Conservation (phyloP, 2,329 filamentous ascomycete species). For the Colletotrichum spaethianum region DNA sequence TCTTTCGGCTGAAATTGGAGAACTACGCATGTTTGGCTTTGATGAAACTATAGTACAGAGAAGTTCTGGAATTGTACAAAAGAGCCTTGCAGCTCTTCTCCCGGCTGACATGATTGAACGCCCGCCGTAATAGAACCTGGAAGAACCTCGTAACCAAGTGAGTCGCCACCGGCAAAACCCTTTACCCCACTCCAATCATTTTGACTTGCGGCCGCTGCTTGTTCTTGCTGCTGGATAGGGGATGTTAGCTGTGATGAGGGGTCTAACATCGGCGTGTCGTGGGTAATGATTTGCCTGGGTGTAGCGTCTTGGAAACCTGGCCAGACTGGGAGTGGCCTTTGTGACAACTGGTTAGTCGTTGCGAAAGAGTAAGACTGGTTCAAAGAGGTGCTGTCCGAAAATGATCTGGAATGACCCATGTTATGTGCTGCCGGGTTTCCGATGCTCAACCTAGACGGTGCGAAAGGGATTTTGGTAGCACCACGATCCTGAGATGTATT, state of each 20-base stretch:
- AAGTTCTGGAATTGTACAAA: slow-evolving; percentile 33
- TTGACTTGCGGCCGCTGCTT: not conserved
- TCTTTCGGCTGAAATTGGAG: not conserved
- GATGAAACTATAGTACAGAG: slow-evolving; percentile 32
- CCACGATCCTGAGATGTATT: not conserved
- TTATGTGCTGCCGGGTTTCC: not conserved
- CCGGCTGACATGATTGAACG: not conserved
- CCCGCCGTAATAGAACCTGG: slow-evolving; percentile 14
- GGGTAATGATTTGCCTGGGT: slow-evolving; percentile 10
- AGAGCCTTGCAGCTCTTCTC: slow-evolving; percentile 17
- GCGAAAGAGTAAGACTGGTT: slow-evolving; percentile 26
- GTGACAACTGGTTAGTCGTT: not conserved
- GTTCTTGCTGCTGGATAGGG: slow-evolving; percentile 1
- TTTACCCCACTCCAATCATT: slow-evolving; percentile 15
- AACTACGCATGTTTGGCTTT: not conserved
- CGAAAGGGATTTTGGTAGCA: not conserved
- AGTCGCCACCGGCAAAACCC: slow-evolving; percentile 14
- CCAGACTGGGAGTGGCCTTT: slow-evolving; percentile 22
- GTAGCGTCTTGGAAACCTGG: slow-evolving; percentile 23
- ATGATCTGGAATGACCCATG: slow-evolving; percentile 25
- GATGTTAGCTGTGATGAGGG: slow-evolving; percentile 13
- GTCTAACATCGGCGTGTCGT: not conserved
- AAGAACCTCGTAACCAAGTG: slow-evolving; percentile 19
- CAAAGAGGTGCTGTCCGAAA: slow-evolving; percentile 27
- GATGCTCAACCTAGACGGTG: slow-evolving; percentile 6